These are phyloP conservation scores for Amanita pallidorosea DNA, from an alignment of 768 basidiomycete genomes.

Conservation along the genomic window DNA sequence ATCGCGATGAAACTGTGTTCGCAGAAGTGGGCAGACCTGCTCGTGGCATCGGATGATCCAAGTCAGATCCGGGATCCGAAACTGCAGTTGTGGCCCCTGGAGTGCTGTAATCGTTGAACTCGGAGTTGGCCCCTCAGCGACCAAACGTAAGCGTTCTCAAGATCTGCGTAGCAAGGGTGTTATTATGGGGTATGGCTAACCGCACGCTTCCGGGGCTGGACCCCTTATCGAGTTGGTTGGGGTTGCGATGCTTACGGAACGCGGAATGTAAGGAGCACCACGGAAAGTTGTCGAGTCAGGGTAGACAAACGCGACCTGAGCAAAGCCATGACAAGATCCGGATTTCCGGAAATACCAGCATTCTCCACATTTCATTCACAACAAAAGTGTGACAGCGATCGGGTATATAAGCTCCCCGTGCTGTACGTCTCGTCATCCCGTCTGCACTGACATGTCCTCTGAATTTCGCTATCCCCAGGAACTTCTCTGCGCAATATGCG, in stretches of 20 bases:
- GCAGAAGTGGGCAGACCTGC: background rate
- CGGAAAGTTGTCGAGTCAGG: background rate
- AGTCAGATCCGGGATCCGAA: background rate
- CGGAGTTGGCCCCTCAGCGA: background rate
- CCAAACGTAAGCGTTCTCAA: background rate
- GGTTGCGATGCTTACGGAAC: background rate
- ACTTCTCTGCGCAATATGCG: slow-evolving; percentile 62
- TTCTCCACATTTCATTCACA: background rate
- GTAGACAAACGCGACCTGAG: background rate
- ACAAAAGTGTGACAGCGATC: background rate
- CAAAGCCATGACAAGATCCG: background rate
- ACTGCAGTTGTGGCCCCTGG: background rate
- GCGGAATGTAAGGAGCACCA: background rate
- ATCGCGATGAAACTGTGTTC: background rate
- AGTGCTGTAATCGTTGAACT: background rate
- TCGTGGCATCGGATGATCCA: background rate
- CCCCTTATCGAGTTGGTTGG: background rate
- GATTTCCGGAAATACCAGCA: too few species aligned
- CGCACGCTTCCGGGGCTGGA: background rate
- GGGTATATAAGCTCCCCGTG: slow-evolving; percentile 6
- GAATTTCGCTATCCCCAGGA: slow-evolving; percentile 52
- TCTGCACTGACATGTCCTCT: slow-evolving; percentile 1
- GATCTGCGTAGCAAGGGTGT: background rate
- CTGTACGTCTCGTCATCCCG: slow-evolving; percentile 5
- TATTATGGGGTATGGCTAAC: background rate